phyloP scores from a whole-genome alignment of 1,284 basidiomycete genomes.

The Boletus nobilissimus region DNA sequence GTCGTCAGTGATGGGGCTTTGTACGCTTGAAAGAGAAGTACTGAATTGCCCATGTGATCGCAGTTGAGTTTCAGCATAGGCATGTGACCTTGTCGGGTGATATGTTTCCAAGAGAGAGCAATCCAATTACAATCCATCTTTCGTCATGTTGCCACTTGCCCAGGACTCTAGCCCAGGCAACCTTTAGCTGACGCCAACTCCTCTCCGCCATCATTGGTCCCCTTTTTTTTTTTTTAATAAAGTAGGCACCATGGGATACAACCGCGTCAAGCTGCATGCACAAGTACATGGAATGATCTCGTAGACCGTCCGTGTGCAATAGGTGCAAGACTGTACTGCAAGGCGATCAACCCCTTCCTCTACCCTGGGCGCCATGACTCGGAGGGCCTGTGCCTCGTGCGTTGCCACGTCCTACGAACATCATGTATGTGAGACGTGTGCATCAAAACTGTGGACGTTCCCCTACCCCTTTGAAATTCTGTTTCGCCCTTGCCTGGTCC shows the following conservation, averaged over 20 bases:
- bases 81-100: slow-evolving; percentile 2
- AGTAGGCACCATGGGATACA: slow-evolving; percentile 11
- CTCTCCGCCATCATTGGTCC: background rate
- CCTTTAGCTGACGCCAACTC: background rate
- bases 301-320: background rate
- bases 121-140: background rate
- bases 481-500: slow-evolving; percentile 26
- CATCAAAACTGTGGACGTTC: background rate
- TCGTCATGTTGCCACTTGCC: background rate
- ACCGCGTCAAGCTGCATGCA: background rate
- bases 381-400: slow-evolving; percentile 41
- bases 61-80: background rate
- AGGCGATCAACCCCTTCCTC: slow-evolving; percentile 45
- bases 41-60: background rate
- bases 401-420: slow-evolving; percentile 41
- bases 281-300: slow-evolving; percentile 28
- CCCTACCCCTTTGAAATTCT: slow-evolving; percentile 36
- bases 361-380: slow-evolving; percentile 46
- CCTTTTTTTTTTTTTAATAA: background rate
- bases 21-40: background rate
- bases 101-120: background rate
- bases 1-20: background rate
- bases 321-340: background rate
- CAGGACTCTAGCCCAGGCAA: background rate
- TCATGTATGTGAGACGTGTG: background rate